phyloP scores from a whole-genome alignment of 257 asterid species.

The Fraxinus anomala region DNA sequence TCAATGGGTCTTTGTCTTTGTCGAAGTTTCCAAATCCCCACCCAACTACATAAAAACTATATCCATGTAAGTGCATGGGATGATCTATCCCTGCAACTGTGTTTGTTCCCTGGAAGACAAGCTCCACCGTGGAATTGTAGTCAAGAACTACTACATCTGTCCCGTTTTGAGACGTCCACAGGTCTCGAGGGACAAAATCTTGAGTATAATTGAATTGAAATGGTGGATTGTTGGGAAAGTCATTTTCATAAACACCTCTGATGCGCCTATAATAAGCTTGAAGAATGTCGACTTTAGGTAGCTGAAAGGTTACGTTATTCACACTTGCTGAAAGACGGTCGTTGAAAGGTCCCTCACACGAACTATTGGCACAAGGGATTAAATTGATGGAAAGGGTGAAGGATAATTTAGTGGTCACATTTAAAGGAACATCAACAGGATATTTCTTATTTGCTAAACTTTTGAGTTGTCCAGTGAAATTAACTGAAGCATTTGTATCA shows the following conservation, averaged over 20 bases:
- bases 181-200: slow-evolving; percentile 16
- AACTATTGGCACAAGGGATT: slow-evolving; percentile 29
- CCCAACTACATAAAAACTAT: slow-evolving; percentile 61
- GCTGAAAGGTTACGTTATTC: slow-evolving; percentile 43
- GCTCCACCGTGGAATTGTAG: slow-evolving; percentile 48
- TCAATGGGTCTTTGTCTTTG: slow-evolving; percentile 35
- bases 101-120: slow-evolving; percentile 54
- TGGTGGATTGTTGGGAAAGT: slow-evolving; percentile 47
- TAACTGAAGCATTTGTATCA: slow-evolving; percentile 25
- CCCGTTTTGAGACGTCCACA: slow-evolving; percentile 21
- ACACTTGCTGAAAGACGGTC: slow-evolving; percentile 46
- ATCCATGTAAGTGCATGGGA: slow-evolving; percentile 71
- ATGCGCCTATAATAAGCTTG: slow-evolving; percentile 41
- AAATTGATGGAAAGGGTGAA: slow-evolving; percentile 44
- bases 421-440: slow-evolving; percentile 45
- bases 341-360: slow-evolving; percentile 39
- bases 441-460: slow-evolving; percentile 34
- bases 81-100: slow-evolving; percentile 45
- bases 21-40: slow-evolving; percentile 56
- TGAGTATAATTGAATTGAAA: slow-evolving; percentile 42
- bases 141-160: slow-evolving; percentile 40
- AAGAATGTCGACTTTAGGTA: slow-evolving; percentile 40
- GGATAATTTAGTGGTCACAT: slow-evolving; percentile 24
- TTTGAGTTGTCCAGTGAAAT: slow-evolving; percentile 33
- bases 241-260: slow-evolving; percentile 30